A percentile compares a stretch with the other conserved stretches of the same genome.
These are phyloP conservation scores for Verticillium zaregamsianum DNA, from an alignment of 2,329 filamentous ascomycete genomes.

Conservation along the genomic window DNA sequence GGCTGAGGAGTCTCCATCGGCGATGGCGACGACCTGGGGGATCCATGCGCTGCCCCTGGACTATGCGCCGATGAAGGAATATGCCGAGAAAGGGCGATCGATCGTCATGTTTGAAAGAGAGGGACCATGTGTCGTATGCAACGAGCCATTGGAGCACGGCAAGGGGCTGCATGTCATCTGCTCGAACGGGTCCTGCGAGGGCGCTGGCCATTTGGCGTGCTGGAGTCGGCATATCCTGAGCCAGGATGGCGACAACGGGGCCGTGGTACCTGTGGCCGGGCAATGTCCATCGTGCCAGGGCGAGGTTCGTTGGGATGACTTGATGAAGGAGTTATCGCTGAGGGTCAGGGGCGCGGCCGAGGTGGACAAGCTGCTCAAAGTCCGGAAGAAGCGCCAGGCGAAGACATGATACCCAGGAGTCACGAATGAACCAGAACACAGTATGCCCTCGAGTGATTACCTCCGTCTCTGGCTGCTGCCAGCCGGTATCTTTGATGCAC, in stretches of 20 bases:
- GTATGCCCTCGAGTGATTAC: too few relatives aligned
- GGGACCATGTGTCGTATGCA: constrained; percentile 51
- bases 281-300: constrained; percentile 66
- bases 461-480: too few relatives aligned
- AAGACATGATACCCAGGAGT: constrained; percentile 13
- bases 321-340: constrained; percentile 80
- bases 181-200: constrained; percentile 47
- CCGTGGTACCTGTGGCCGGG: constrained; percentile 64
- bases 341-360: constrained; percentile 67
- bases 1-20: constrained; percentile 2
- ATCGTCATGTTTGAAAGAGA: constrained; percentile 53
- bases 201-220: constrained; percentile 56
- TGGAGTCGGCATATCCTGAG: constrained; percentile 51
- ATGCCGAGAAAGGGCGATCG: constrained; percentile 51
- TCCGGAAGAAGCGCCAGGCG: constrained; percentile 22
- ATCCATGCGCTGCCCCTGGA: constrained; percentile 53
- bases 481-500: not conserved
- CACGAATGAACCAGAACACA: not conserved
- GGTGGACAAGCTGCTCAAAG: constrained; percentile 63
- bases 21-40: constrained; percentile 29
- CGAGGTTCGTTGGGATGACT: constrained; percentile 63
- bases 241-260: constrained; percentile 24
- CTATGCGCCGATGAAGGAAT: constrained; percentile 47
- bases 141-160: constrained; percentile 36
- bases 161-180: constrained; percentile 55